These are phyloP conservation scores for Insectozyma bohioensis DNA, from an alignment of 1,139 yeast species.

Conservation along the genomic window DNA sequence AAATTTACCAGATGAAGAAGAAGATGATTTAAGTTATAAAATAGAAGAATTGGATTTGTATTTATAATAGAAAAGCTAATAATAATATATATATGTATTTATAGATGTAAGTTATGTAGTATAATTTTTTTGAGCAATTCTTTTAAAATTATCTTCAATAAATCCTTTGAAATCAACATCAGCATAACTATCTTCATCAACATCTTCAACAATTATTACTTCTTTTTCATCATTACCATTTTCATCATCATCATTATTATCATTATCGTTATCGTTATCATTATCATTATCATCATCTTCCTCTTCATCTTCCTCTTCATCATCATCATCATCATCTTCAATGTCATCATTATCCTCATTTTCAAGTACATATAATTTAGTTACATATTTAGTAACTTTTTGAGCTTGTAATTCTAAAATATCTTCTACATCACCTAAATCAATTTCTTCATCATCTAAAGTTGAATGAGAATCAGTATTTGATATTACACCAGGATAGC, in stretches of 20 bases:
- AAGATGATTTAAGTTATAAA: constrained; percentile 17
- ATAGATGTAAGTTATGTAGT: not conserved
- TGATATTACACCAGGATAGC: constrained; percentile 47
- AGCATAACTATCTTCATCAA: constrained; percentile 3
- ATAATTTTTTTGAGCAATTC: constrained; percentile 1
- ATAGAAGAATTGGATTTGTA: constrained; percentile 41
- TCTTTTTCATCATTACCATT: constrained; percentile 1
- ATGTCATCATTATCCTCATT: constrained; percentile 16
- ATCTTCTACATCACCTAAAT: constrained; percentile 34
- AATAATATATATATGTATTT: not conserved
- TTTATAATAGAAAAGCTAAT: constrained; percentile 16
- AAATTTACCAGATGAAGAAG: constrained; percentile 22
- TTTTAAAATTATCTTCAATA: not conserved
- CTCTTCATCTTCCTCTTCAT: constrained; percentile 3
- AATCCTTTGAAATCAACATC: constrained; percentile 1
- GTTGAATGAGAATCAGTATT: constrained; percentile 20
- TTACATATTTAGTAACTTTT: constrained; percentile 46
- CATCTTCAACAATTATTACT: not conserved
- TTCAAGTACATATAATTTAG: constrained; percentile 40
- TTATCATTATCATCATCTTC: constrained; percentile 4
- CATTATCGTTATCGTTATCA: constrained; percentile 3
- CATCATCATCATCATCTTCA: constrained; percentile 13
- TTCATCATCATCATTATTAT: constrained; percentile 2
- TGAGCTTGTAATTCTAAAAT: constrained; percentile 53
- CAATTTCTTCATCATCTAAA: constrained; percentile 15